Evolutionary conservation across 2,329 filamentous ascomycete genomes (phyloP), one percentile per base, ranked within the genome.

Genomic region (Fusarium cyanostomum): DNA sequence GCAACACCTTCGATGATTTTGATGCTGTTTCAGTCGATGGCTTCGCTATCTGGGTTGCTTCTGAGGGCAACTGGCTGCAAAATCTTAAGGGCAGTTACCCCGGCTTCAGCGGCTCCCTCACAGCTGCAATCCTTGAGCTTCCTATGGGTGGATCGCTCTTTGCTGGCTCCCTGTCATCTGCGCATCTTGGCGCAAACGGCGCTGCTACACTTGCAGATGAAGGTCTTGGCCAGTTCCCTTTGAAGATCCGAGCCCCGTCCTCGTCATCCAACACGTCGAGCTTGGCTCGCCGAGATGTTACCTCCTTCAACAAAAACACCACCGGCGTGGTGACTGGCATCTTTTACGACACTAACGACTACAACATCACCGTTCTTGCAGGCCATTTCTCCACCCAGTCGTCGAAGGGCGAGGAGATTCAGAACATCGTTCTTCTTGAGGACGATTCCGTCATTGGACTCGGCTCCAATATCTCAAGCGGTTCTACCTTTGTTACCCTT

Each of bases 31-130:
- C 84, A 8, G 90, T 88, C 1, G 77, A 86, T 46, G 93, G 94
- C 3, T 92, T 99, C 71, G 94, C 92, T 12, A 82, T 98, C 33
- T 99, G 95, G 95, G 89, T 98, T 8, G 92, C 92, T 4, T 96
- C 93, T 4, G 82, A 85, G 61, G 84, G 83, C 56, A 95, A 95
- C 73, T 99, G 95, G 95, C 82, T 99, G 13, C 87, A 92, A 72
- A 95, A 96, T 67, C 79, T 97, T 15, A 76, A 87, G 31, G 80
- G 86, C 7, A 78, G 85, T 8, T 83, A 88, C 28, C 87, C 91
- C 52, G 82, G 85, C 7, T 85, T 96, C 68, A 83, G 84, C 56
- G 96, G 95, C 33, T 80, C 88, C 53, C 82, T 99, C 41, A 90
- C 89, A 15, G 85, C 92, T 1, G 82, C 83, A 7, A 82, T 89